Base-by-base conservation (phyloP, 2,329 filamentous ascomycete species). In the Hymenoscyphus linearis region DNA sequence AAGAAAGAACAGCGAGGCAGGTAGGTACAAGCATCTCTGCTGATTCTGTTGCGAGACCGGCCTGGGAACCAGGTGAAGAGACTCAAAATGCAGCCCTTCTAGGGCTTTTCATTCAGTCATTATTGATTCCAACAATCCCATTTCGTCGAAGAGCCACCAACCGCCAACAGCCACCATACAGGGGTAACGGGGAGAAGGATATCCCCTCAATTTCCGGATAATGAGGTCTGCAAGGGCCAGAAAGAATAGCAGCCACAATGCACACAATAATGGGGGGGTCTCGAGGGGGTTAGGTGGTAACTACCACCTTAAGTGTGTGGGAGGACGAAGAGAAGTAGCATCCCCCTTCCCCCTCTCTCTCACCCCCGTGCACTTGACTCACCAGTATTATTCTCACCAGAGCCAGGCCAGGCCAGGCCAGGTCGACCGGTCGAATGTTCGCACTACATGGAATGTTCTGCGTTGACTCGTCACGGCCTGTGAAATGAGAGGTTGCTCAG, bases 141-240 rank as follows among this genome's bases (percentile, higher is more conserved):
- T 56, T 36, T 52, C 61, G 64, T 64, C 64, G 63, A 67, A 63
- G 61, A 61, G 53, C 64, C 31, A 18, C 31, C 52, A 47, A 57
- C 31, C 31, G 53, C 64, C 31, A 18, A 18, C 52, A 47, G 54
- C 31, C 31, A 31, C 6, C 31, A 31, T 31, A 31, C 54, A 53
- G 44, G 47, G 56, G 59, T 18, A 40, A n/a, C 9, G 27, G 56
- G 35, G 22, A 44, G 27, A 31, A 37, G n/a, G 14, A 31, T 14
- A 22, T 18, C 55, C 52, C 62, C 60, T 65, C 60, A 63, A 63
- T 64, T 55, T 63, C 60, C 66, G 66, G 66, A 57, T 64, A 63
- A 66, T 64, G 53, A 59, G 58, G 62, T 36, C 56, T 52, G 60
- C 37, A 34, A 58, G 52, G 40, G 25, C 50, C 50, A 53, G 13